Conservation (phyloP, 2,329 filamentous ascomycete species). For the Beauveria varroae region DNA sequence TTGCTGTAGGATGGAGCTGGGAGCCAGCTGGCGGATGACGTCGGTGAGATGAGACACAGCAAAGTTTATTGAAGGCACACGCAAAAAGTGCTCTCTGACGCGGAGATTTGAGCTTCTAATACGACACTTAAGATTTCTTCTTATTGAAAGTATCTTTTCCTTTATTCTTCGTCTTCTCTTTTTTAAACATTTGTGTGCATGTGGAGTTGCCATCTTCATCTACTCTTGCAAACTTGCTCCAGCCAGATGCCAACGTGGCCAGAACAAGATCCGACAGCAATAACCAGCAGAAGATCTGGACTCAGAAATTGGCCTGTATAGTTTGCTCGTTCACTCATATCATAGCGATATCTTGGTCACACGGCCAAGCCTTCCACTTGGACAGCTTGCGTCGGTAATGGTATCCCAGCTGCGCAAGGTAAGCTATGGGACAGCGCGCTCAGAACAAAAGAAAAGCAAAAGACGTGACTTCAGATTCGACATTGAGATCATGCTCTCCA, state of each 20-base stretch:
- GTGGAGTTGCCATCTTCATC: background rate
- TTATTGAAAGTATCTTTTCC: background rate
- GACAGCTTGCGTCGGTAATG: background rate
- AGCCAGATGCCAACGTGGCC: too few relatives aligned
- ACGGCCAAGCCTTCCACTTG: background rate
- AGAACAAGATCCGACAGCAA: background rate
- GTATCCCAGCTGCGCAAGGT: background rate
- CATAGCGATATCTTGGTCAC: background rate
- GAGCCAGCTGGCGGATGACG: background rate
- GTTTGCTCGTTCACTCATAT: background rate
- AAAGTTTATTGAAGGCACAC: background rate
- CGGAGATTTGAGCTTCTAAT: too few relatives aligned
- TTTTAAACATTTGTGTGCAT: background rate
- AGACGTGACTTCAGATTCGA: constrained; percentile 50
- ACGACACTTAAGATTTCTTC: too few relatives aligned
- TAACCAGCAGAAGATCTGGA: too few relatives aligned
- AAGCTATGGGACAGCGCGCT: background rate
- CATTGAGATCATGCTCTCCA: constrained; percentile 54
- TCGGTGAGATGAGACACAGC: background rate
- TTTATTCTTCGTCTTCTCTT: background rate
- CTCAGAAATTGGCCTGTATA: too few relatives aligned
- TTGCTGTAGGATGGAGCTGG: background rate
- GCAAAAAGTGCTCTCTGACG: background rate
- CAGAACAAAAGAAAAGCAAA: background rate
- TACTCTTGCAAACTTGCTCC: too few relatives aligned